These are phyloP conservation scores for Amaranthus hypochondriacus DNA, from an alignment of 148 eudicot species.

Conservation along the genomic window DNA sequence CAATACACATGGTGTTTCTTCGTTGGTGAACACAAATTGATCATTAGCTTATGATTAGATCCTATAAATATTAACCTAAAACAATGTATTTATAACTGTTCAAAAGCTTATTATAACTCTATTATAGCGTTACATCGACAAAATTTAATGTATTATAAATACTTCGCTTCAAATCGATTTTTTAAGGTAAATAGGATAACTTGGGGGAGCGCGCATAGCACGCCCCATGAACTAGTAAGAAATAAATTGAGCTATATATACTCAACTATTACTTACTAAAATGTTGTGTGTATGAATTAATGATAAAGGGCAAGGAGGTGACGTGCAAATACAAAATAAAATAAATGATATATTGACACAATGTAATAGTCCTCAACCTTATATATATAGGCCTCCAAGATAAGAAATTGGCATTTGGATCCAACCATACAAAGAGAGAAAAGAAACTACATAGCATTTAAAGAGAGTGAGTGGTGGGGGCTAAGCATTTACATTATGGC, in stretches of 20 bases:
- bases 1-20: too few species aligned
- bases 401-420: constrained; percentile 13
- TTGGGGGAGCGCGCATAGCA: too few species aligned
- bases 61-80: too few species aligned
- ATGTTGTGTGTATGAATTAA: background rate
- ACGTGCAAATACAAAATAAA: constrained; percentile 24
- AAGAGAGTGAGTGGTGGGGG: background rate
- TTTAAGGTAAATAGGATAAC: too few species aligned
- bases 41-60: too few species aligned
- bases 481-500: background rate
- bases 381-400: constrained; percentile 12
- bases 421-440: constrained; percentile 2
- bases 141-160: too few species aligned
- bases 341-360: background rate
- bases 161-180: too few species aligned
- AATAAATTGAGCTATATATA: background rate
- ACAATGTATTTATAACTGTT: too few species aligned
- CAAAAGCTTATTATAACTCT: too few species aligned
- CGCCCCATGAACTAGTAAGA: too few species aligned
- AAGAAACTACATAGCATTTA: background rate
- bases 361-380: background rate
- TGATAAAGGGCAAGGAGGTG: constrained; percentile 6
- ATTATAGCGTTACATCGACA: too few species aligned
- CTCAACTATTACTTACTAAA: constrained; percentile 4
- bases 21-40: too few species aligned